Evolutionary conservation across 495 filamentous ascomycete species (phyloP), one percentile per base, ranked within the genome.

Genomic region (Astrothelium macrocarpum): DNA sequence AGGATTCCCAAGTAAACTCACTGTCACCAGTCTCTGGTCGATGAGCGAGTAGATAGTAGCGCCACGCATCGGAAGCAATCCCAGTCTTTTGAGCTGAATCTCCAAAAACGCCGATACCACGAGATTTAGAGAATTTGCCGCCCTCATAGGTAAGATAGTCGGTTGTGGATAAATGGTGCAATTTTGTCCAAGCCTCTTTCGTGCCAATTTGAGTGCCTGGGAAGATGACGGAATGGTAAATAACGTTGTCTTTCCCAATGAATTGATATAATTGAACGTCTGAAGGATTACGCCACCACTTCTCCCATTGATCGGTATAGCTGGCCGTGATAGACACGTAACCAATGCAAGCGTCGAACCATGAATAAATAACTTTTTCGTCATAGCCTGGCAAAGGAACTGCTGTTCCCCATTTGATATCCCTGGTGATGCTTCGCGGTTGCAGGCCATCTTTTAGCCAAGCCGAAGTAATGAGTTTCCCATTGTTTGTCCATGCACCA

Each of bases 321-420:
- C 86, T 91, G 63, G 89, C 90, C 5, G 92, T 96, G 65, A 97
- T 97, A 0, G 90, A 95, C 4, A 89, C 84, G 71, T 97, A 97
- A 7, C 92, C 92, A 65, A 95, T 95, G 74, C 90, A 95, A 56
- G 93, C 92, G 74, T 96, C 92, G 68, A 97, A 97, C 92, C 92
- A 97, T 45, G 95, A 90, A 68, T 97, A 96, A 63, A 96, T 81
- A 63, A 95, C 91, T 79, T 94, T 94, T 63, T 86, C 80, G 63
- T 85, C 85, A 59, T 85, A 91, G 11, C 79, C 82, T 18, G 75
- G 74, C 7, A 81, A 70, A 25, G 88, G 86, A 16, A 90, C 81
- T 10, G 85, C 81, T 16, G 87, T 88, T 69, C 91, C 91, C 91
- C 91, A 96, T 74, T 86, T 90, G 49, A 96, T 78, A 75, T 95